Percentiles rank a stretch among this genome's conserved stretches.
Evolutionary conservation across 768 basidiomycete species (phyloP).

Genomic region (Coprinopsis cinerea): DNA sequence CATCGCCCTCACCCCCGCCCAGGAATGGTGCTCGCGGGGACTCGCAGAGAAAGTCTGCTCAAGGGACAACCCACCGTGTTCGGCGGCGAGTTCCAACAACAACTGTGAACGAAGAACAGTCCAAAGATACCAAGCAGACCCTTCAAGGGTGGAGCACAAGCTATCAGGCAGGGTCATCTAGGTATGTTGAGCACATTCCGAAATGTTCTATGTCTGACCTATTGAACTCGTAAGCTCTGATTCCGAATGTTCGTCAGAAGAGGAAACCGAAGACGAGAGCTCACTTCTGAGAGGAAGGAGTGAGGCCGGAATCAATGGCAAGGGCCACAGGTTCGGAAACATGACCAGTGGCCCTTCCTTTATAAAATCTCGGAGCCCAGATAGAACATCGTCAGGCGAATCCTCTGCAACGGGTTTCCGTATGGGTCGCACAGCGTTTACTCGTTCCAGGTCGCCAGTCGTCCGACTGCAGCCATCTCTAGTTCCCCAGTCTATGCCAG

Average conservation of each 20-base stretch:
- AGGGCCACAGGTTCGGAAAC: neutral
- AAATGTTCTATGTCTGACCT: neutral
- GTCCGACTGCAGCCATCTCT: conserved; percentile 26
- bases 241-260: conserved; percentile 45
- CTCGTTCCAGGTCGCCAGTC: conserved; percentile 70
- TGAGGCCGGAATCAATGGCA: neutral
- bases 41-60: conserved; percentile 29
- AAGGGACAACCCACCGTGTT: conserved; percentile 28
- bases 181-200: conserved; percentile 39
- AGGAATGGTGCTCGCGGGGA: conserved; percentile 50
- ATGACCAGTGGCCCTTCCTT: neutral
- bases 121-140: conserved; percentile 15
- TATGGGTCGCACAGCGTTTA: conserved; percentile 41
- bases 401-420: conserved; percentile 29
- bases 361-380: conserved; percentile 12
- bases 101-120: conserved; percentile 4
- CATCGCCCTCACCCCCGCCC: conserved; percentile 70
- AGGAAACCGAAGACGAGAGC: conserved; percentile 52
- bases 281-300: conserved; percentile 8
- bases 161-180: conserved; percentile 81
- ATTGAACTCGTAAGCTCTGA: conserved; percentile 34
- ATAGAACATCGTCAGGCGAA: conserved; percentile 33
- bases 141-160: conserved; percentile 76
- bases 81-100: conserved; percentile 31
- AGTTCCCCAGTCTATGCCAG: neutral